A percentile compares a stretch with the other conserved stretches of the same genome.
These are phyloP conservation scores for Ustilago cynodontis DNA, from an alignment of 1,284 basidiomycete species.

Conservation along the genomic window DNA sequence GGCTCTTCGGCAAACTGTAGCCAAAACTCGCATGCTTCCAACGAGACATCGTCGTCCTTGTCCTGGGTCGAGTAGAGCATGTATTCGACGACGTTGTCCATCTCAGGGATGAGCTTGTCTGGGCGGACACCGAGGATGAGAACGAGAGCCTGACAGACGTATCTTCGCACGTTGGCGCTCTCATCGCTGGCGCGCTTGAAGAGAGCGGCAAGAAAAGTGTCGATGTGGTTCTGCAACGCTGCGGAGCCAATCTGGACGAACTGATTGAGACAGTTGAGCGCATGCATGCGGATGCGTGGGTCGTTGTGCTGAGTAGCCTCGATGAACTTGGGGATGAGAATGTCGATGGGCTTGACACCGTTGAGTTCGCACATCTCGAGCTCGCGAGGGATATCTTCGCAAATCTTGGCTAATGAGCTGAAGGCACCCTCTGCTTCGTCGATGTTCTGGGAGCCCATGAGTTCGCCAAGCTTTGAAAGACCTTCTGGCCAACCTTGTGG, in stretches of 20 bases:
- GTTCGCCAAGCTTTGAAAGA: constrained; percentile 60
- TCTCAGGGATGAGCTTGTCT: constrained; percentile 96
- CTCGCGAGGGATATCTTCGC: constrained; percentile 95
- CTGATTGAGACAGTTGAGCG: constrained; percentile 92
- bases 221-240: constrained; percentile 87
- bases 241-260: constrained; percentile 81
- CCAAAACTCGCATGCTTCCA: constrained; percentile 99
- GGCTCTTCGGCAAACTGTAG: constrained; percentile 97
- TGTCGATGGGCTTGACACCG: constrained; percentile 70
- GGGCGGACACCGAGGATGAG: constrained; percentile 90
- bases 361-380: constrained; percentile 88
- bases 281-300: constrained; percentile 88
- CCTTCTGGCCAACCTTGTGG: constrained; percentile 67
- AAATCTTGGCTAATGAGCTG: constrained; percentile 92
- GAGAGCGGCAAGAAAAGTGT: constrained; percentile 88
- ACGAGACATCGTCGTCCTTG: constrained; percentile 76
- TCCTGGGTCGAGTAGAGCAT: constrained; percentile 99
- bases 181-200: constrained; percentile 96
- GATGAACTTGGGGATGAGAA: constrained; percentile 86
- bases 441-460: constrained; percentile 58
- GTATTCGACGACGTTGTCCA: constrained; percentile 95
- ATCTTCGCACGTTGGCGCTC: constrained; percentile 89
- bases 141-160: constrained; percentile 96
- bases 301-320: constrained; percentile 79
- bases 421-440: constrained; percentile 79